Base-by-base conservation (phyloP, 2,329 filamentous ascomycete species). In the Pseudogymnoascus sp. region DNA sequence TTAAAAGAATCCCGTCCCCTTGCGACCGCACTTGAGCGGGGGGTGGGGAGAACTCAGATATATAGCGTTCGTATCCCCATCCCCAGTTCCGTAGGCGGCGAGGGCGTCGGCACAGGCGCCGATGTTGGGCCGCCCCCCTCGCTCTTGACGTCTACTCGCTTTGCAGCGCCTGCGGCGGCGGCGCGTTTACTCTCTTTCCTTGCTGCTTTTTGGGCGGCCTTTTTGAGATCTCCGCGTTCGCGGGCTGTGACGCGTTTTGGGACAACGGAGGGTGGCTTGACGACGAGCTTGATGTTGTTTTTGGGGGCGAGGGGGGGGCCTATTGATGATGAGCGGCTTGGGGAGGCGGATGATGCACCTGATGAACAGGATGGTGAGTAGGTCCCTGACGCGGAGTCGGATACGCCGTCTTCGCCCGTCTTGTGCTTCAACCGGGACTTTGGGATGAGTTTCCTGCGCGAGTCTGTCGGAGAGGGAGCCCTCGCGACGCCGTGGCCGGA, bases 161-260 rank as follows among this genome's bases (percentile, higher is more conserved):
- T 54, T 6, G 28, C 47, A 12, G 47, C 4, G 2, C 28, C n/a
- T 20, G 47, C 47, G 20, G 57, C 57, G 20, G 25, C 60, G 2
- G 28, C 59, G 11, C 60, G 59, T 43, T 65, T 67, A n/a, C 59
- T 65, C 28, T 66, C 63, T 50, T 65, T 67, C 30, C 63, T 38
- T 2, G 63, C 63, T 4, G 59, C 63, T 60, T 67, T 67, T 43
- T 66, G 66, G 20, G 64, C 65, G 18, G 65, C 61, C 12, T 69
- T 69, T 60, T 67, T 64, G 50, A 59, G 57, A n/a, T 62, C 61
- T 7, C 62, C 59, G 6, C 61, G 59, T 14, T 69, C 63, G 33
- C 66, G 65, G 20, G 65, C 64, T n/a, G 63, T 61, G 16, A 63
- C 41, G 18, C 63, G 62, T 50, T 61, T 63, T 47, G 47, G 30